These are phyloP conservation scores for Paramecium octaurelia DNA, from an alignment of 73 alveolate species.

Conservation along the genomic window DNA sequence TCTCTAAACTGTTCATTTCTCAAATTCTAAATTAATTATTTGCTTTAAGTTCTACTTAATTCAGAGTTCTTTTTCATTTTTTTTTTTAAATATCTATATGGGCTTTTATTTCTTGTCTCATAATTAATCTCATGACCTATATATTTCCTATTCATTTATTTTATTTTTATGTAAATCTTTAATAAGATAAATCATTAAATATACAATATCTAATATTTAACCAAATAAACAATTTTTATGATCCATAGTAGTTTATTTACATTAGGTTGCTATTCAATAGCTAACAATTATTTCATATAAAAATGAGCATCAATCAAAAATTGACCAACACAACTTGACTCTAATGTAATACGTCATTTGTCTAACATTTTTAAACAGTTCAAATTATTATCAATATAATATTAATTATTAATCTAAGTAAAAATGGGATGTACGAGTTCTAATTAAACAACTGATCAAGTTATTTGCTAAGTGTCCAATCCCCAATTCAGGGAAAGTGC, in stretches of 20 bases:
- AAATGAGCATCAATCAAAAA: background rate
- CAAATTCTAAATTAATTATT: background rate
- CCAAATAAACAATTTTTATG: background rate
- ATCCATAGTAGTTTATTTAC: background rate
- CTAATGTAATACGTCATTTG: background rate
- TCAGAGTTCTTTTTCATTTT: background rate
- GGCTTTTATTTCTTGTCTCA: too few species aligned
- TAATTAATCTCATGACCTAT: too few species aligned
- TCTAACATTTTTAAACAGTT: background rate
- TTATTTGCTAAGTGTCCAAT: background rate
- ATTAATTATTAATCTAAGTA: background rate
- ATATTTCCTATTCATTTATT: too few species aligned
- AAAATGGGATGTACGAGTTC: background rate
- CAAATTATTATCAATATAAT: background rate
- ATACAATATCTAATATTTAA: too few species aligned
- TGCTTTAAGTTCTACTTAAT: background rate
- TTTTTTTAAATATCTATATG: background rate
- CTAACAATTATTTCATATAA: too few species aligned
- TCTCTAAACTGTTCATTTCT: background rate
- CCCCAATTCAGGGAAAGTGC: background rate
- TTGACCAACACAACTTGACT: background rate
- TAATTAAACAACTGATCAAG: background rate
- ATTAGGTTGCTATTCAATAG: background rate
- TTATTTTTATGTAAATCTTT: too few species aligned
- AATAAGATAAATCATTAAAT: too few species aligned